These are phyloP conservation scores for Cotoneaster glaucophyllus DNA, from an alignment of 306 rosid genomes.

Conservation along the genomic window DNA sequence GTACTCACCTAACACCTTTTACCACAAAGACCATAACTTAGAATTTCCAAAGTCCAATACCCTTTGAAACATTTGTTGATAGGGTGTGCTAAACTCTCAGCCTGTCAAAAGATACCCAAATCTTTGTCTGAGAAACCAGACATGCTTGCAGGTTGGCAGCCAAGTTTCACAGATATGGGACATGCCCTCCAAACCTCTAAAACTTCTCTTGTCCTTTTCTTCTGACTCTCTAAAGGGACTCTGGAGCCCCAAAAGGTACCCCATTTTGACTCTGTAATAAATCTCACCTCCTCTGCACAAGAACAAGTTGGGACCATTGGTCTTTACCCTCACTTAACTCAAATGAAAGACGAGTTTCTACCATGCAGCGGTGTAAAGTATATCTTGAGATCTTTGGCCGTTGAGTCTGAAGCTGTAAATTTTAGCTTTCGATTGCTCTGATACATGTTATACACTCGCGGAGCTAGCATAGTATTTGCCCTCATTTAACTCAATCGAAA, in stretches of 20 bases:
- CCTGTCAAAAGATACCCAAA: conserved; percentile 74
- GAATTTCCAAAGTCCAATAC: background rate
- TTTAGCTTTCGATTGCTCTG: too few species aligned
- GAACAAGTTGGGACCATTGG: conserved; percentile 5
- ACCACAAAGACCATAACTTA: background rate
- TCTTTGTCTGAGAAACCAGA: conserved; percentile 63
- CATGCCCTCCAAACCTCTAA: conserved; percentile 36
- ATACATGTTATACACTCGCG: too few species aligned
- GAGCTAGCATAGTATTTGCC: too few species aligned
- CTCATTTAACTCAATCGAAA: background rate
- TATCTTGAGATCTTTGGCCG: too few species aligned
- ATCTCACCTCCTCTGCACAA: conserved; percentile 10
- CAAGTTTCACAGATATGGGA: conserved; percentile 51
- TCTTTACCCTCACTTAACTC: background rate
- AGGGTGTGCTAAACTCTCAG: conserved; percentile 14
- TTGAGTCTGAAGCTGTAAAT: too few species aligned
- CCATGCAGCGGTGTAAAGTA: too few species aligned
- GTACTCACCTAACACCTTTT: conserved; percentile 10
- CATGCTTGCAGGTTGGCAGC: conserved; percentile 50
- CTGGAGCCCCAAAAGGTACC: conserved; percentile 19
- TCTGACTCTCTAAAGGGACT: conserved; percentile 35
- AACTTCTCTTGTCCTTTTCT: conserved; percentile 55
- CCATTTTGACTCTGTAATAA: conserved; percentile 22
- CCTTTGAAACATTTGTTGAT: conserved; percentile 12
- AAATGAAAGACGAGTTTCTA: too few species aligned